Conservation (phyloP, 2,329 filamentous ascomycete species). For the Ophiostoma quercus region DNA sequence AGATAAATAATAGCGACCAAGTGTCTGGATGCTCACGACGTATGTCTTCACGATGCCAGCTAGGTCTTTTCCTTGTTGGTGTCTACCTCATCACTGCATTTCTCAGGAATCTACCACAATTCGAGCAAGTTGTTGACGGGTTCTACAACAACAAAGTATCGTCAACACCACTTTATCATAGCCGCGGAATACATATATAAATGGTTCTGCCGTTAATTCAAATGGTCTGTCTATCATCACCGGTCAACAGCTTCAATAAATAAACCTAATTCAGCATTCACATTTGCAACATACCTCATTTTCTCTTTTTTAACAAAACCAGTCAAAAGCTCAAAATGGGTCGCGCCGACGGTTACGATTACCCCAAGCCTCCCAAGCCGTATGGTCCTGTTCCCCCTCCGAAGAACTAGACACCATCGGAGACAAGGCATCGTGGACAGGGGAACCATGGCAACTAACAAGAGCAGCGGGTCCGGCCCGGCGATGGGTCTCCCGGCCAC, state of each 20-base stretch:
- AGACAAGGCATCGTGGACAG: not conserved
- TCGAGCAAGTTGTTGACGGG: no score
- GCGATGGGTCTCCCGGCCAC: not conserved
- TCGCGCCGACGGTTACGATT: slow-evolving; percentile 18
- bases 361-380: slow-evolving; percentile 15
- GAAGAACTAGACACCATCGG: not conserved
- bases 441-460: not conserved
- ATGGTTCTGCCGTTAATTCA: not conserved
- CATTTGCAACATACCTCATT: not conserved
- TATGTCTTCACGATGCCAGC: not conserved
- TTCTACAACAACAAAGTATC: not conserved
- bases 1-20: not conserved
- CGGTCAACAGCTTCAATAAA: not conserved
- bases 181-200: not conserved
- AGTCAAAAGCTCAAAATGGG: slow-evolving; percentile 8
- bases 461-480: not conserved
- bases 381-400: slow-evolving; percentile 1
- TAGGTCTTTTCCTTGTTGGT: not conserved
- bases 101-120: not conserved
- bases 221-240: not conserved
- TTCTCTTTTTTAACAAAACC: not conserved
- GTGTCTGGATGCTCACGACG: not conserved
- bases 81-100: not conserved
- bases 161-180: not conserved
- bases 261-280: not conserved